phyloP scores from a whole-genome alignment of 257 asterid species.

The Nyctanthes arbortristis region DNA sequence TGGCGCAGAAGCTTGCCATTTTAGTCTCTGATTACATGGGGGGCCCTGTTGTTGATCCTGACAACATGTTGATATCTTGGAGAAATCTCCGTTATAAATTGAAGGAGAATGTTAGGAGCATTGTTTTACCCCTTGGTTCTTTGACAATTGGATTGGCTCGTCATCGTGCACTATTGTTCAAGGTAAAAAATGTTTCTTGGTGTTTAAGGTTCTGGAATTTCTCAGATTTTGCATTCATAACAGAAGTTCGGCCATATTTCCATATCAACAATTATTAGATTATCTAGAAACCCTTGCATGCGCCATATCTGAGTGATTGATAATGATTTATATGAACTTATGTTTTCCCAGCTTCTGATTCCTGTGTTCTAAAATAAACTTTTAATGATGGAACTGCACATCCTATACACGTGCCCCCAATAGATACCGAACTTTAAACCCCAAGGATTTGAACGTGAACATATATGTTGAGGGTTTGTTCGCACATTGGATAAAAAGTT shows the following conservation, averaged over 20 bases:
- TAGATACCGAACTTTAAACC: too few species aligned
- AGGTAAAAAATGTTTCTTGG: slow-evolving; percentile 52
- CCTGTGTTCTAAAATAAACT: neutral
- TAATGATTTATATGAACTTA: neutral
- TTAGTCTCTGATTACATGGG: slow-evolving; percentile 94
- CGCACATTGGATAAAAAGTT: too few species aligned
- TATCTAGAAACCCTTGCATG: slow-evolving; percentile 1
- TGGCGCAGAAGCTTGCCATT: slow-evolving; percentile 70
- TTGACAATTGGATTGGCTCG: slow-evolving; percentile 90
- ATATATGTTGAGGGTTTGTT: neutral
- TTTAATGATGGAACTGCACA: neutral
- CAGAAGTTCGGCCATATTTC: neutral
- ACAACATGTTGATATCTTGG: slow-evolving; percentile 75
- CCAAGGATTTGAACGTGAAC: neutral
- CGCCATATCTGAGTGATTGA: too few species aligned
- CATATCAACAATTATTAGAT: slow-evolving; percentile 5
- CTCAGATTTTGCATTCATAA: neutral
- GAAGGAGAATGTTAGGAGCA: slow-evolving; percentile 77
- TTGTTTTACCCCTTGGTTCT: slow-evolving; percentile 95
- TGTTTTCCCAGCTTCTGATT: neutral
- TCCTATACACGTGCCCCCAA: neutral
- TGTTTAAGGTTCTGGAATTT: slow-evolving; percentile 1
- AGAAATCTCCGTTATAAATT: slow-evolving; percentile 58
- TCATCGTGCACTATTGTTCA: slow-evolving; percentile 93
- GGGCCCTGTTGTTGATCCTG: slow-evolving; percentile 91